Evolutionary conservation across 257 asterid species (phyloP).

Genomic region (Coffea eugenioides): DNA sequence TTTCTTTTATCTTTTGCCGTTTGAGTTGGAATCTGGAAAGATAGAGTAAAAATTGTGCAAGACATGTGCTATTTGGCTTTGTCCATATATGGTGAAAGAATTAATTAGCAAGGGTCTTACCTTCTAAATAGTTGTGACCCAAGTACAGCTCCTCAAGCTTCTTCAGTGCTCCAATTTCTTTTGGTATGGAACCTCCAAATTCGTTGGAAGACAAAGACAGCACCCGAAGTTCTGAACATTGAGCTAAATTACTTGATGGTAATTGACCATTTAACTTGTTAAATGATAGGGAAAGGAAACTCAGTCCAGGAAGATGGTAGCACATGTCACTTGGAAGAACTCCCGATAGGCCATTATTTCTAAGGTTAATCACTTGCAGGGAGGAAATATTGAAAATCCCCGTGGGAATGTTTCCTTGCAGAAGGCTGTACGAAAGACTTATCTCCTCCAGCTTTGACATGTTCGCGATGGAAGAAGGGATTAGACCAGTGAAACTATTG

Average conservation of each 20-base stretch:
- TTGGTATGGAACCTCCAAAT: too few relatives aligned
- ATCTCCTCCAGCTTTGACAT: slow-evolving; percentile 20
- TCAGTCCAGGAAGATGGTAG: not conserved
- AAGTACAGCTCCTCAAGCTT: accelerated
- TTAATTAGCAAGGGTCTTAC: too few relatives aligned
- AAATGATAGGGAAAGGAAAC: not conserved
- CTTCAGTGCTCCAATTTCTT: too few relatives aligned
- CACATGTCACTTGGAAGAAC: too few relatives aligned
- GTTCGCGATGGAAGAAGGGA: slow-evolving; percentile 23
- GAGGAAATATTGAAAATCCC: slow-evolving; percentile 26
- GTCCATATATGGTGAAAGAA: too few relatives aligned
- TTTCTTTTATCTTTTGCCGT: too few relatives aligned
- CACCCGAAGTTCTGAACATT: not conserved
- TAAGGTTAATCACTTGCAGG: not conserved
- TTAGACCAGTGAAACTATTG: slow-evolving; percentile 22
- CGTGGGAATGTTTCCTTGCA: slow-evolving; percentile 28
- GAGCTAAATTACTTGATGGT: too few relatives aligned
- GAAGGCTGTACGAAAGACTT: slow-evolving; percentile 8
- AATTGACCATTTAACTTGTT: slow-evolving; percentile 9
- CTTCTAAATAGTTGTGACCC: too few relatives aligned
- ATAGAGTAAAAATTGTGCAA: too few relatives aligned
- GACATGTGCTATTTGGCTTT: too few relatives aligned
- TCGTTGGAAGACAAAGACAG: not conserved
- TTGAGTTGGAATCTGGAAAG: too few relatives aligned
- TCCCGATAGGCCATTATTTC: slow-evolving; percentile 7